Evolutionary conservation across 257 asterid species (phyloP).

Genomic region (Ocimum tenuiflorum): DNA sequence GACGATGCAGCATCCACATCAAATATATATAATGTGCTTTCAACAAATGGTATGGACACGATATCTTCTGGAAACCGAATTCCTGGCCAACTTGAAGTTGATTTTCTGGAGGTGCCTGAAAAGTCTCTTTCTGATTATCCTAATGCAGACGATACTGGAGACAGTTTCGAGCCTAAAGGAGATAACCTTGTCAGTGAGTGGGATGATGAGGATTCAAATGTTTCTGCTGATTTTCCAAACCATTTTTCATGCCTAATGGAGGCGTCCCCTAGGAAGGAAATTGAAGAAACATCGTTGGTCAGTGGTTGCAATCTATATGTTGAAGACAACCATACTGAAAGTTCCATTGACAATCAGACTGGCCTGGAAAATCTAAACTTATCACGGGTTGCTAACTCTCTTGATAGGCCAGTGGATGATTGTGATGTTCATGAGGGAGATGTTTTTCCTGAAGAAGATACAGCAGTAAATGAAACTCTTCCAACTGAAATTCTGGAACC

Average conservation of each 20-base stretch:
- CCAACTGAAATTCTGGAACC: slow-evolving; percentile 21
- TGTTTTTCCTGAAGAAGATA: slow-evolving; percentile 29
- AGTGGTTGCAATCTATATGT: slow-evolving; percentile 16
- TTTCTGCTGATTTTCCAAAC: slow-evolving; percentile 20
- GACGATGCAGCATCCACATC: slow-evolving; percentile 19
- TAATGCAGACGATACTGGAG: slow-evolving; percentile 13
- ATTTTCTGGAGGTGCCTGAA: slow-evolving; percentile 19
- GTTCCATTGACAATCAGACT: slow-evolving; percentile 20
- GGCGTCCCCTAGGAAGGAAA: slow-evolving; percentile 20
- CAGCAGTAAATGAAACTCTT: slow-evolving; percentile 13
- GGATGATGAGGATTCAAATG: slow-evolving; percentile 23
- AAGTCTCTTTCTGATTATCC: slow-evolving; percentile 17
- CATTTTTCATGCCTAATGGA: slow-evolving; percentile 2
- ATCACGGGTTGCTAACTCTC: slow-evolving; percentile 14
- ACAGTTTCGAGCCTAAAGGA: slow-evolving; percentile 9
- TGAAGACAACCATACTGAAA: slow-evolving; percentile 20
- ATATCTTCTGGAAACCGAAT: slow-evolving; percentile 13
- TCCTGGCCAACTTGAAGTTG: slow-evolving; percentile 14
- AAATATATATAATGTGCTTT: slow-evolving; percentile 7
- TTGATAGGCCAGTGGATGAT: slow-evolving; percentile 18
- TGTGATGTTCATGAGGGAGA: slow-evolving; percentile 23
- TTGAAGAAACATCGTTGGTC: slow-evolving; percentile 19
- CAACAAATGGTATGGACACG: slow-evolving; percentile 24
- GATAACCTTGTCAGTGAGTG: slow-evolving; percentile 17
- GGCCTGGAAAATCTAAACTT: slow-evolving; percentile 21